Base-by-base conservation (phyloP, 2,329 filamentous ascomycete genomes). In the Calcarisporium arbuscula region DNA sequence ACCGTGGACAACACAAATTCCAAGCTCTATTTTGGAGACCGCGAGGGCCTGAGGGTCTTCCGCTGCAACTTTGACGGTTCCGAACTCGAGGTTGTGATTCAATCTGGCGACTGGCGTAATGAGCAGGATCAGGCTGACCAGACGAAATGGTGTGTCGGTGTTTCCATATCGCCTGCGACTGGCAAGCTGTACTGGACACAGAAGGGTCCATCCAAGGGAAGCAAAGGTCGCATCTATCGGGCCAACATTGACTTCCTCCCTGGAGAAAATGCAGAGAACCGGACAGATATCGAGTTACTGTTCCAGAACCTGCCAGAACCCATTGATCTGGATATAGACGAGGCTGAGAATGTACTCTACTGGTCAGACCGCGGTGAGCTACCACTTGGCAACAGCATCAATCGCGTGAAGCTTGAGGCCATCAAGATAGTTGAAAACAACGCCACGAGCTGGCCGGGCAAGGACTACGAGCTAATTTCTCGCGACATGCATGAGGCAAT, bases 361-460 rank as follows among this genome's bases (percentile, higher is more conserved):
- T 80, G 75, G 76, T 77, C 75, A 0, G 76, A 80, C 42, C 60
- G 76, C 0, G 77, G 75, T 5, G 75, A 80, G 42, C 51, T 68
- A 2, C 74, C 74, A 0, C 47, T 53, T 8, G 75, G 75, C 0
- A 77, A 74, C 46, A 65, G 64, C 9, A 41, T 80, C 38, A 74
- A 77, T 46, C 50, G 59, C 6, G 55, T 26, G 17, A 28, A 20
- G 3, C 30, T 48, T 11, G 28, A 42, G 5, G 19, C 10, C 11
- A 23, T 37, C 27, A 30, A 28, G 28, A 22, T 17, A 3, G n/a
- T 26, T 14, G 18, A 35, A 11, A 16, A 36, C 19, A 14, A 18
- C 4, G 19, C 19, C 12, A 26, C 18, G 19, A 30, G 32, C 23
- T 19, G 38, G 22, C 34, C 44, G 3, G 20, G 44, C 12, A 34